Evolutionary conservation across 768 basidiomycete genomes (phyloP), one percentile per base, ranked within the genome.

Genomic region (Agaricus blazei): DNA sequence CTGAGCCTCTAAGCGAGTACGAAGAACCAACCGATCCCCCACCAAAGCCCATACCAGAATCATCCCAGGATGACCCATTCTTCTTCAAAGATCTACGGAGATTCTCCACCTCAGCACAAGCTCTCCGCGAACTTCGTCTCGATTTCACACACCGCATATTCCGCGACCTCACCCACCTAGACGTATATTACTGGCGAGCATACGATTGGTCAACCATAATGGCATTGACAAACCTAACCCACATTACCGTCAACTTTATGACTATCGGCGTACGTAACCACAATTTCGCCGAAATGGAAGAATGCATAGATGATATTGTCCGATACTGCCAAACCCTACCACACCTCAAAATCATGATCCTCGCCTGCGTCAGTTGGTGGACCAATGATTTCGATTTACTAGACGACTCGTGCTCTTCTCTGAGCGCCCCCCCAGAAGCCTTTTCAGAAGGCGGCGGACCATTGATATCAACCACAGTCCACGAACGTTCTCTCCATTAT

Each of bases 201-300:
- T 55, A 37, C 29, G 47, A 55, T 47, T 55, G 54, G 54, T 48
- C 54, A 14, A 41, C 54, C 3, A 37, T 55, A n/a, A n/a, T 19
- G 9, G n/a, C 38, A 1, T 23, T 55, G 38, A 40, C 14, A 14
- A 48, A 24, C 26, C 15, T 55, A 27, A 48, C 54, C 24, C 54
- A 55, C 40, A 14, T 55, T 12, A 38, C 54, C 3, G 28, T 49
- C 38, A 47, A 55, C 23, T 41, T 55, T 28, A 28, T 48, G 19
- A 55, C 46, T 7, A 37, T 41, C 46, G 37, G 24, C 15, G 11
- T 34, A 34, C 34, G 34, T 34, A 36, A 55, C 28, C 47, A 42
- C 9, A 15, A 9, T 24, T 27, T 48, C 27, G 34, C 28, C 9
- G 54, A 55, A 27, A 55, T 41, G 47, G 41, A 34, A 19, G 9